Conservation (phyloP, 2,329 filamentous ascomycete species). For the Triangularia verruculosa region DNA sequence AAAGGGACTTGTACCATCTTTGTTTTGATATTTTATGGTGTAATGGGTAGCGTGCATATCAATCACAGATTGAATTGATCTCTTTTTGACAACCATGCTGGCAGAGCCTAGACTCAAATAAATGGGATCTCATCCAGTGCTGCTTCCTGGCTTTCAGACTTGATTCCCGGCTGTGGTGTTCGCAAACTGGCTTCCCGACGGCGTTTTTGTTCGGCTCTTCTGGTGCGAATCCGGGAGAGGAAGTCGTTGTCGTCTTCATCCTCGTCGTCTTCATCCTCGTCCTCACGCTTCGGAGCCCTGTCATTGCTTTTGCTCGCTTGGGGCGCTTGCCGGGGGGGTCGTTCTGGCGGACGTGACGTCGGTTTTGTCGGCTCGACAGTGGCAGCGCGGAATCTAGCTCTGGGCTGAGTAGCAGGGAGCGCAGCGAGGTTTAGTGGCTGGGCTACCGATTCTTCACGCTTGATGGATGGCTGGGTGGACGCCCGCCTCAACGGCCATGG, state of each 20-base stretch:
- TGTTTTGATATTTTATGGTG: neutral
- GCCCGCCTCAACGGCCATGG: neutral
- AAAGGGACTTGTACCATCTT: neutral
- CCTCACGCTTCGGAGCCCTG: neutral
- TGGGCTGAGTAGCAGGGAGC: neutral
- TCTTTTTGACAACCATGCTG: neutral
- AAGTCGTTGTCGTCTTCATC: slow-evolving; percentile 24
- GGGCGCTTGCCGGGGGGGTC: neutral
- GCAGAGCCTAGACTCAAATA: slow-evolving; percentile 3
- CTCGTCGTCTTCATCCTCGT: slow-evolving; percentile 8
- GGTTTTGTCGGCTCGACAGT: neutral
- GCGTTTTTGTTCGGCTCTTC: slow-evolving; percentile 21
- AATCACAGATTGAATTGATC: neutral
- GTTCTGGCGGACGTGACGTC: neutral
- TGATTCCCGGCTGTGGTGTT: slow-evolving; percentile 9
- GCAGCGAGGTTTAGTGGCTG: neutral
- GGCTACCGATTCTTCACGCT: neutral
- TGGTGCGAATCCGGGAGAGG: slow-evolving; percentile 19
- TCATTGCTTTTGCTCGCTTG: neutral
- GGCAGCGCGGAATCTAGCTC: neutral
- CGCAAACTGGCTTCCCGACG: slow-evolving; percentile 11
- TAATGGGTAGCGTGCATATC: neutral
- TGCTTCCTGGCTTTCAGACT: slow-evolving; percentile 14
- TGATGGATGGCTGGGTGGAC: neutral
- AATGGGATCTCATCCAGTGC: slow-evolving; percentile 26